Evolutionary conservation across 2,329 filamentous ascomycete species (phyloP).

Genomic region (Colletotrichum noveboracense): DNA sequence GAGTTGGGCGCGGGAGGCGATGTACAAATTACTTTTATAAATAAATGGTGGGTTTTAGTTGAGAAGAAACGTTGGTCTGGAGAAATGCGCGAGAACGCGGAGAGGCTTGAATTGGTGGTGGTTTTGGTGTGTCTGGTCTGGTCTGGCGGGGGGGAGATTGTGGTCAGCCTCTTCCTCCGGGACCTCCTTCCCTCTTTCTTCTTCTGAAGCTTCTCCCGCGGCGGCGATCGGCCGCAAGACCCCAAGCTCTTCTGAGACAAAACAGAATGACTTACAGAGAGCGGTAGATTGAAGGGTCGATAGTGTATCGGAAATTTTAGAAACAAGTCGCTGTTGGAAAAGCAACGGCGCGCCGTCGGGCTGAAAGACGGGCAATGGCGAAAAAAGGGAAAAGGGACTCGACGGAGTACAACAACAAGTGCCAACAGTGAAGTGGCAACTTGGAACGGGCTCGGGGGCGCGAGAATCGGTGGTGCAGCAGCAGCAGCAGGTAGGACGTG

Average conservation of each 20-base stretch:
- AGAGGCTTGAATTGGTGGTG: background rate
- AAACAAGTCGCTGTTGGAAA: background rate
- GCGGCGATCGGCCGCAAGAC: background rate
- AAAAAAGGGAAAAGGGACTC: background rate
- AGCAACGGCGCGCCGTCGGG: constrained; percentile 10
- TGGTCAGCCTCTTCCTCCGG: constrained; percentile 15
- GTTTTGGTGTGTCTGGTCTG: background rate
- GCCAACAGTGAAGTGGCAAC: constrained; percentile 18
- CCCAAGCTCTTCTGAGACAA: background rate
- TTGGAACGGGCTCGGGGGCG: background rate
- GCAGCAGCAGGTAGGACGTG: background rate
- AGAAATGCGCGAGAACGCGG: background rate
- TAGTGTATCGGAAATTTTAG: background rate
- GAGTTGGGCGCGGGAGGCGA: background rate
- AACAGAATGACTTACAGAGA: constrained; percentile 6
- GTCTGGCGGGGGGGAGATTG: constrained; percentile 7
- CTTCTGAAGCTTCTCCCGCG: constrained; percentile 10
- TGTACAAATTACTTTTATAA: background rate
- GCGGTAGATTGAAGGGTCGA: background rate
- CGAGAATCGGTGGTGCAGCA: background rate
- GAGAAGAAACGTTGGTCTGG: constrained; percentile 11
- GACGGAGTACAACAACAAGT: background rate
- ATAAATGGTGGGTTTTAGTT: background rate
- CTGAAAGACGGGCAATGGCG: background rate
- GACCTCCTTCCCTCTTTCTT: constrained; percentile 8